Base-by-base conservation (phyloP, 768 basidiomycete genomes). In the Suillus placidus region DNA sequence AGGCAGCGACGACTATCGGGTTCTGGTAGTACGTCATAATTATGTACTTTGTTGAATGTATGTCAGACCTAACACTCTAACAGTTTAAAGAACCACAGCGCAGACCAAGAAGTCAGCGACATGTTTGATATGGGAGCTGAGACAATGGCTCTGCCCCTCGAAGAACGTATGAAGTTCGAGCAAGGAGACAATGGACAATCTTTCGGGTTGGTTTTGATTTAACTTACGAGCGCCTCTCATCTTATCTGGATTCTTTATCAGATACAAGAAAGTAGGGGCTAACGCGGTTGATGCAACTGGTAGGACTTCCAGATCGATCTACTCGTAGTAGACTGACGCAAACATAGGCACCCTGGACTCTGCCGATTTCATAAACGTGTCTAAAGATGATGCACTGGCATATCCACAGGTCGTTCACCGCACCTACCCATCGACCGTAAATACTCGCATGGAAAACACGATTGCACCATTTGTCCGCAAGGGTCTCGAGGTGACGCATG, bases 341-440 rank as follows among this genome's bases (percentile, higher is more conserved):
- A 9, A 26, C 3, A 9, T 38, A 58, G 57, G 37, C 57, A 26
- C 8, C 4, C 40, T 58, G 16, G 89, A 91, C 70, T 81, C 81
- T 1, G 80, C 82, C 5, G 88, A 91, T 70, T 90, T 88, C 73
- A 79, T 91, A 66, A 90, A 90, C 70, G 74, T 91, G 38, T 79
- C 89, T 0, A 89, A 89, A 71, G 89, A 92, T 70, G 90, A 92
- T 67, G 87, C 82, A 0, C 71, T 91, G 0, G 82, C 86, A 0
- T 90, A 83, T 77, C 90, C 89, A 0, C 67, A 73, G 0, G 76
- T 82, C 30, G 80, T 79, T 6, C 83, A 85, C 30, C 82, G 88
- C 23, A 79, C 81, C 1, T 92, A 92, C 70, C 90, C 89, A 0
- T 71, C 73, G 0, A 81, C 84, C 0, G 84, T 87, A 30, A 78